phyloP scores from a whole-genome alignment of 1,284 basidiomycete species.

The Volvariella surrecta region DNA sequence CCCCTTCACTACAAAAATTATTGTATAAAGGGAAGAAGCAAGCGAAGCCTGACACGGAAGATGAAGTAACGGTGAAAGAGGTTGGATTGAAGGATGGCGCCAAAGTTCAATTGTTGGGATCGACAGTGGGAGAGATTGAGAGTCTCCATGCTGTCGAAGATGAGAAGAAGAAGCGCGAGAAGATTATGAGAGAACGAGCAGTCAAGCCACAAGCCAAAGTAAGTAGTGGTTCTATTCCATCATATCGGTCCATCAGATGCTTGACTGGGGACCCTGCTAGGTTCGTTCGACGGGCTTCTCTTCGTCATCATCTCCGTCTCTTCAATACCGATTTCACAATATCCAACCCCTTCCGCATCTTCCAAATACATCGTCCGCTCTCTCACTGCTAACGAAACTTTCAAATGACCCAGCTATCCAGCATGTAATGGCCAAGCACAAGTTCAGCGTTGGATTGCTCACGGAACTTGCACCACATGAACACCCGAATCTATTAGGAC shows the following conservation, averaged over 20 bases:
- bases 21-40: conserved; percentile 61
- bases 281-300: conserved; percentile 43
- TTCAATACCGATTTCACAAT: conserved; percentile 53
- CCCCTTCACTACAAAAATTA: conserved; percentile 57
- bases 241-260: neutral
- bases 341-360: conserved; percentile 55
- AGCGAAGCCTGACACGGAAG: conserved; percentile 17
- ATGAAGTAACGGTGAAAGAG: conserved; percentile 33
- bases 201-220: conserved; percentile 54
- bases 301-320: conserved; percentile 20
- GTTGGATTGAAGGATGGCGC: conserved; percentile 52
- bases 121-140: conserved; percentile 47
- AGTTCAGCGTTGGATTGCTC: conserved; percentile 54
- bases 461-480: conserved; percentile 74
- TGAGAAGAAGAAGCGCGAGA: conserved; percentile 45
- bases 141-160: conserved; percentile 45
- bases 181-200: conserved; percentile 50
- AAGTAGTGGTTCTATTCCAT: conserved; percentile 10
- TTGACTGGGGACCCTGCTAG: conserved; percentile 21
- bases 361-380: conserved; percentile 50
- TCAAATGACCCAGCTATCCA: conserved; percentile 61
- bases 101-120: conserved; percentile 62
- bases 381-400: conserved; percentile 42
- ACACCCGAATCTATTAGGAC: conserved; percentile 59
- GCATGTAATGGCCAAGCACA: conserved; percentile 61